Evolutionary conservation across 139 green algal genomes (phyloP).

Genomic region (Bryopsis sp.): DNA sequence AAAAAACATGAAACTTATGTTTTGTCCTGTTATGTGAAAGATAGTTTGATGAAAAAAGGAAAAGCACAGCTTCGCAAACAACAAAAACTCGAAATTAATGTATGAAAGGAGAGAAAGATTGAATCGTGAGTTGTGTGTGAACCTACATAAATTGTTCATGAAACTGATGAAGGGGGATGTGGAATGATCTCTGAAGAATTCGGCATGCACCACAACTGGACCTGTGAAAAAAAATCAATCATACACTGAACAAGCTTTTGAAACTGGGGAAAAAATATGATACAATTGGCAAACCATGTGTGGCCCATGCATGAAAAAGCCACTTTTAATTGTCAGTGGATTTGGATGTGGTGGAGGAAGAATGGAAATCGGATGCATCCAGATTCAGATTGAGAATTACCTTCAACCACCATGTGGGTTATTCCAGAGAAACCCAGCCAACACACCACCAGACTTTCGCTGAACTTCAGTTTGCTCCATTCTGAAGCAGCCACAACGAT

Average conservation of each 20-base stretch:
- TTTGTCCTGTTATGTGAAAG: neutral
- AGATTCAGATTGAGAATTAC: slow-evolving; percentile 22
- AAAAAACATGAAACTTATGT: neutral
- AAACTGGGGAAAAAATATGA: slow-evolving; percentile 4
- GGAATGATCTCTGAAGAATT: slow-evolving; percentile 59
- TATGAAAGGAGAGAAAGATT: neutral
- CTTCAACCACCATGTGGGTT: slow-evolving; percentile 81
- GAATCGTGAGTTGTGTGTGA: neutral
- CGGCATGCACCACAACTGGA: slow-evolving; percentile 50
- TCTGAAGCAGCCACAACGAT: neutral
- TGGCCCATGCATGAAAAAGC: neutral
- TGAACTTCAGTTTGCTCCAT: slow-evolving; percentile 22
- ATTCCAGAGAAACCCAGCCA: slow-evolving; percentile 60
- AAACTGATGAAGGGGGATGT: too few relatives aligned
- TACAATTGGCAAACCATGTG: neutral
- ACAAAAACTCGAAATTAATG: neutral
- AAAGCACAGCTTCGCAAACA: neutral
- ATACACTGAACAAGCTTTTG: neutral
- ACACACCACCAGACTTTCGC: slow-evolving; percentile 40
- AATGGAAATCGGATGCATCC: neutral
- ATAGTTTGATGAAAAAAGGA: neutral
- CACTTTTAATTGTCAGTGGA: neutral
- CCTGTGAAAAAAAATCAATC: slow-evolving; percentile 20
- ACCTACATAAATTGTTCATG: slow-evolving; percentile 66
- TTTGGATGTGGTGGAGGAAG: neutral